Percentiles rank a stretch among this genome's conserved stretches.
phyloP scores from a whole-genome alignment of 768 basidiomycete species.

The Termitomyces sp. region DNA sequence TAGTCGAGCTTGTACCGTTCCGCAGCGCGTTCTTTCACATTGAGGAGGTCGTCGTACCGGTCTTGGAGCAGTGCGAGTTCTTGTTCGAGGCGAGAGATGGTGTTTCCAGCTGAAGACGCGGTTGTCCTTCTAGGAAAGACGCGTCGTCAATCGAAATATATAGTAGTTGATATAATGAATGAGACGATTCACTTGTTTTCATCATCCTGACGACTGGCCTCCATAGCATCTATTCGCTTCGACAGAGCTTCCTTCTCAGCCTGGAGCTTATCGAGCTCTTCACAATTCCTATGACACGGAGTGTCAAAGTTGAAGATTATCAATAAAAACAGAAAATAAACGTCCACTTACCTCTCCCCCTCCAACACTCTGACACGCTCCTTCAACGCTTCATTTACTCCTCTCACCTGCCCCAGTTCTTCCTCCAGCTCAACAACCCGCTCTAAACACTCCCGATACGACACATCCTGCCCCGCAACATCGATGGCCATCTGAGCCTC shows the following conservation, averaged over 20 bases:
- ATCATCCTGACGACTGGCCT: background rate
- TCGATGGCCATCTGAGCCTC: conserved; percentile 38
- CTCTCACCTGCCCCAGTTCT: conserved; percentile 17
- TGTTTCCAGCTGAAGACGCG: background rate
- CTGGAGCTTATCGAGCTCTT: background rate
- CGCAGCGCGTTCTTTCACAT: conserved; percentile 37
- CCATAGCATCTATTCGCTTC: background rate
- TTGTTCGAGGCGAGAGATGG: conserved; percentile 6
- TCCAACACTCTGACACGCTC: background rate
- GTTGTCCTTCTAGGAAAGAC: background rate
- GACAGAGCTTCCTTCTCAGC: background rate
- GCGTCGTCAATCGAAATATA: background rate
- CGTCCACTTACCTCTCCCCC: background rate
- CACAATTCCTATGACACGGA: background rate
- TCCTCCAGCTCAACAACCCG: conserved; percentile 26
- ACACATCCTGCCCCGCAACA: conserved; percentile 24
- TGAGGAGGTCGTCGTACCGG: conserved; percentile 39
- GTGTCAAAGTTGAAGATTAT: background rate
- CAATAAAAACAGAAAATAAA: background rate
- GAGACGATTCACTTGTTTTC: conserved; percentile 8
- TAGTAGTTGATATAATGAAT: background rate
- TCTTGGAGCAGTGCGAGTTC: conserved; percentile 30
- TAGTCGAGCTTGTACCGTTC: conserved; percentile 46
- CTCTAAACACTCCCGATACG: conserved; percentile 31
- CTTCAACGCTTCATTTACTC: conserved; percentile 18